These are phyloP conservation scores for Corymbia citriodora DNA, from an alignment of 441 rosid species.

Conservation along the genomic window DNA sequence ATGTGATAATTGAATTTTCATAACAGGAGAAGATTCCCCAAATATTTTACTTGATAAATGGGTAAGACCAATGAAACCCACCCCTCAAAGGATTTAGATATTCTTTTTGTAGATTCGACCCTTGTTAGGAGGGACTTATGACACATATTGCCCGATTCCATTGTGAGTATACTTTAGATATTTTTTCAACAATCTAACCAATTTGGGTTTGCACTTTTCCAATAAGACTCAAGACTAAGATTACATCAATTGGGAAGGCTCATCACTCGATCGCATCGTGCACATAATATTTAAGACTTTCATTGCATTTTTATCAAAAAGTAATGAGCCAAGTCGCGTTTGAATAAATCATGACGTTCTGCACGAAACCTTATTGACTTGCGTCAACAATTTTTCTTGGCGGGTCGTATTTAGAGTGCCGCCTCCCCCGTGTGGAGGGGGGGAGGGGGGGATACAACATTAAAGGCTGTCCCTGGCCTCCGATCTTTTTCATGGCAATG, in stretches of 20 bases:
- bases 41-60: background rate
- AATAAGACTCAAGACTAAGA: background rate
- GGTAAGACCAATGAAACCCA: background rate
- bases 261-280: background rate
- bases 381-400: too few species aligned
- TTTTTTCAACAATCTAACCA: background rate
- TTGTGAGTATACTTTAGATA: background rate
- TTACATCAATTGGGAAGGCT: background rate
- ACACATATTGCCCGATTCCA: background rate
- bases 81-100: background rate
- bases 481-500: background rate
- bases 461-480: background rate
- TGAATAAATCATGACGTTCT: background rate
- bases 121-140: background rate
- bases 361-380: too few species aligned
- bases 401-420: too few species aligned
- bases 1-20: background rate
- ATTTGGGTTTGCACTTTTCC: too few species aligned
- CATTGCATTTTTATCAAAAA: background rate
- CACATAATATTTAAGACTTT: background rate
- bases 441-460: background rate
- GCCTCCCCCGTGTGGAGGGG: background rate
- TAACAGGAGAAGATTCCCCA: background rate
- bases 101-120: background rate
- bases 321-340: background rate